These are phyloP conservation scores for Usnea hakonensis DNA, from an alignment of 495 filamentous ascomycete genomes.

Conservation along the genomic window DNA sequence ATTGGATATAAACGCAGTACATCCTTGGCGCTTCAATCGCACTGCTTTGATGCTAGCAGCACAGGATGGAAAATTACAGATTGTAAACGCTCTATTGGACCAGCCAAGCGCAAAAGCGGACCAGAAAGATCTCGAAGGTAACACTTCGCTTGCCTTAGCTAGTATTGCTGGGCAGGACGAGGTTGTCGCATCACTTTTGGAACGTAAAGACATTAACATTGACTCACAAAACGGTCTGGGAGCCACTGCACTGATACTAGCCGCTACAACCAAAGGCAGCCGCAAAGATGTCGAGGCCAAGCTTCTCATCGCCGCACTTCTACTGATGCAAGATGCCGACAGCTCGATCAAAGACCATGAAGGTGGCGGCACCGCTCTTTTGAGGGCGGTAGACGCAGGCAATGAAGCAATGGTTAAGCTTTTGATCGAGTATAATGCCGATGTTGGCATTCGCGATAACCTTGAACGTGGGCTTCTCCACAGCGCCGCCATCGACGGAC, in stretches of 20 bases:
- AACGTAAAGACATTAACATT: neutral
- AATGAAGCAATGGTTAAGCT: neutral
- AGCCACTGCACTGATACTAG: conserved; percentile 5
- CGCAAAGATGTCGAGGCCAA: conserved; percentile 2
- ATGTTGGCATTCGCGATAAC: conserved; percentile 2
- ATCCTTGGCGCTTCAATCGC: neutral
- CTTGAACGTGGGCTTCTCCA: conserved; percentile 17
- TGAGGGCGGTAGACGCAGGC: conserved; percentile 9
- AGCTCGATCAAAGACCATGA: conserved; percentile 4
- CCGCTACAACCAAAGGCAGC: neutral
- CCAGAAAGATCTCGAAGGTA: conserved; percentile 1
- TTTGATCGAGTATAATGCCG: neutral
- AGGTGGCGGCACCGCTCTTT: conserved; percentile 12
- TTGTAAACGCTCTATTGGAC: conserved; percentile 7
- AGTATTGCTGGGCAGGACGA: neutral
- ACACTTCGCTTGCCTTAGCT: conserved; percentile 10
- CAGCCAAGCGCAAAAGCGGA: neutral
- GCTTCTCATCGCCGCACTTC: conserved; percentile 6
- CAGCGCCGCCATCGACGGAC: conserved; percentile 14
- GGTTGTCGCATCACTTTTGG: neutral
- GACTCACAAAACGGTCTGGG: conserved; percentile 4
- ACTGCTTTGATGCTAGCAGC: conserved; percentile 12
- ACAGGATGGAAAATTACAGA: neutral
- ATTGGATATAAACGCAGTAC: conserved; percentile 8
- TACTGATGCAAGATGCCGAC: conserved; percentile 18